Evolutionary conservation across 2,329 filamentous ascomycete species (phyloP).

Genomic region (Thielaviopsis ethacetica): DNA sequence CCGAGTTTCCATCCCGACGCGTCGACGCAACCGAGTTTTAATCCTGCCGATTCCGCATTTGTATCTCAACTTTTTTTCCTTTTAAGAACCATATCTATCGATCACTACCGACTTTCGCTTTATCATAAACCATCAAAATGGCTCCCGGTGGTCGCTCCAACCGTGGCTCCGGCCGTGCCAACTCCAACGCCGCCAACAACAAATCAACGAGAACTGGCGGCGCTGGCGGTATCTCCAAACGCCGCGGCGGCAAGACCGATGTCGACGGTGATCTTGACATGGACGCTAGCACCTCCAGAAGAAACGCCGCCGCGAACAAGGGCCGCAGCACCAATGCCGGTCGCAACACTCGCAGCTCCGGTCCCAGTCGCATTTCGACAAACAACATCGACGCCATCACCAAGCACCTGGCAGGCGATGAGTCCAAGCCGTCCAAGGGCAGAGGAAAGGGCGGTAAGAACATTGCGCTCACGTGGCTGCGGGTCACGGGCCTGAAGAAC

Average conservation of each 20-base stretch:
- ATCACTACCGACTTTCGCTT: neutral
- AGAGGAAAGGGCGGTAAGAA: neutral
- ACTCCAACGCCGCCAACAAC: slow-evolving; percentile 13
- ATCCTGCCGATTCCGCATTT: neutral
- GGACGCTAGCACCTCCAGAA: slow-evolving; percentile 25
- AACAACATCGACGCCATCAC: slow-evolving; percentile 27
- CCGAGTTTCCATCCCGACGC: neutral
- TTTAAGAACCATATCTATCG: neutral
- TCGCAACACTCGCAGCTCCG: slow-evolving; percentile 15
- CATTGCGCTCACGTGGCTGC: slow-evolving; percentile 20
- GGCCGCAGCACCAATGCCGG: slow-evolving; percentile 15
- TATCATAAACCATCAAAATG: slow-evolving; percentile 10
- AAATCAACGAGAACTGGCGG: slow-evolving; percentile 3
- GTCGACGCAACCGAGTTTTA: neutral
- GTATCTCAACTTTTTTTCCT: neutral
- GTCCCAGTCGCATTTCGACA: slow-evolving; percentile 14
- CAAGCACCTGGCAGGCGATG: slow-evolving; percentile 25
- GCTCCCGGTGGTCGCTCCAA: slow-evolving; percentile 12
- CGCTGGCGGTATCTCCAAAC: slow-evolving; percentile 35
- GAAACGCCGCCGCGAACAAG: slow-evolving; percentile 16
- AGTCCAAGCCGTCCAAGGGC: slow-evolving; percentile 17
- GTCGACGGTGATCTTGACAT: slow-evolving; percentile 45
- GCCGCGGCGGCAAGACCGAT: slow-evolving; percentile 29
- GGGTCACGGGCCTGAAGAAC: slow-evolving; percentile 45
- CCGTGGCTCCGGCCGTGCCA: slow-evolving; percentile 8